Base-by-base conservation (phyloP, 2,329 filamentous ascomycete genomes). In the Ilyonectria robusta region DNA sequence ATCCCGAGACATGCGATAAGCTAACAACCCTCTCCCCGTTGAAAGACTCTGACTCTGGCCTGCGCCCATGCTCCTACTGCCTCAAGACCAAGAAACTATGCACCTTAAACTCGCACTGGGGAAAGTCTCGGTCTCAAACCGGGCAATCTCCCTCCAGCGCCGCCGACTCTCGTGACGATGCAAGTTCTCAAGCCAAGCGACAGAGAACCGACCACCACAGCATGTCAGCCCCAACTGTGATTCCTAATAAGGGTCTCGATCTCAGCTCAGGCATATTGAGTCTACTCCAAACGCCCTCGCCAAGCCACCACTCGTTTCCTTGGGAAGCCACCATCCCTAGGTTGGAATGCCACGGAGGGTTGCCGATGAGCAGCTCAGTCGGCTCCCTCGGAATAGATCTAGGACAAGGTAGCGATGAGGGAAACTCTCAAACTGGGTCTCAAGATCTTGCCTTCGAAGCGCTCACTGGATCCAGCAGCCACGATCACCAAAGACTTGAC, bases 51-150 rank as follows among this genome's bases (percentile, higher is more conserved):
- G 35, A 58, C 6, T 42, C 58, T 7, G 53, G 55, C 11, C 26
- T 68, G 6, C 42, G 56, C n/a, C 69, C 76, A 51, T 79, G 77
- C 54, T 75, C 77, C 0, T 79, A 79, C 15, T 79, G 77, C 33
- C 59, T 66, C 6, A 77, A 72, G 60, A 79, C 77, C 17, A 71
- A 74, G 7, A 79, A 79, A 50, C 67, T 65, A 10, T 79, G 77
- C 15, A 75, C 77, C 1, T 62, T 77, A 44, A 71, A 78, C 6
- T 67, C 72, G 26, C 62, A 73, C 9, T 78, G 77, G 78, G 72
- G 63, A 1, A 65, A 66, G 53, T 55, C 70, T 11, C 44, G 57
- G 29, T 33, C 44, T 15, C 19, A 37, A 23, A 31, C 37, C 5
- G 33, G 51, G 15, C 54, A 59, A 11, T 56, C 55, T 46, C 56